Conservation (phyloP, 768 basidiomycete species). For the Lentinula raphanica region DNA sequence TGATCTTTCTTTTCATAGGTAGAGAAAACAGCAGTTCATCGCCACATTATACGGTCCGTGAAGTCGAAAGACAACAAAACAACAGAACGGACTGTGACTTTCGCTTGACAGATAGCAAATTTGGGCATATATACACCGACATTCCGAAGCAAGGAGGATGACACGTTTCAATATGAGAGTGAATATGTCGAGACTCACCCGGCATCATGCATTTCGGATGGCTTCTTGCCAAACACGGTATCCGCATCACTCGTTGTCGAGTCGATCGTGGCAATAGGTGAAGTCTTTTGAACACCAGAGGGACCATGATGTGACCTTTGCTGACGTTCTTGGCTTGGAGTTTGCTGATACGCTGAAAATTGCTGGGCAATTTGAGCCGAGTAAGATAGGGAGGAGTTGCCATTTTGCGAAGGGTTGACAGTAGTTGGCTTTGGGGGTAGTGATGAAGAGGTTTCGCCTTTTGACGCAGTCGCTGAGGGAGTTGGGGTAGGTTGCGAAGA, state of each 20-base stretch:
- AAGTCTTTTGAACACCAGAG: conserved; percentile 20
- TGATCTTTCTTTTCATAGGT: neutral
- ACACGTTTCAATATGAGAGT: neutral
- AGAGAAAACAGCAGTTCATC: conserved; percentile 18
- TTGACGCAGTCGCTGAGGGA: neutral
- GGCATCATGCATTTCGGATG: conserved; percentile 75
- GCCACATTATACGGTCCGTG: neutral
- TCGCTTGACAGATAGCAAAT: neutral
- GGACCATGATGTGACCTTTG: conserved; percentile 28
- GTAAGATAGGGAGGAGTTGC: conserved; percentile 23
- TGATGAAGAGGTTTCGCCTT: neutral
- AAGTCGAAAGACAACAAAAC: neutral
- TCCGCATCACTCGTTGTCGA: conserved; percentile 28
- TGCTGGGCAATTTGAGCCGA: conserved; percentile 64
- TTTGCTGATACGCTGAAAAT: conserved; percentile 60
- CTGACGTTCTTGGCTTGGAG: conserved; percentile 59
- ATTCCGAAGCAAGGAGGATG: neutral
- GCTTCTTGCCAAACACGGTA: conserved; percentile 52
- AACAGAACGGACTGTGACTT: neutral
- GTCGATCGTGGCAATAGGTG: conserved; percentile 17
- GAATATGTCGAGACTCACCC: conserved; percentile 55
- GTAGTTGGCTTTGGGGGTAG: conserved; percentile 6
- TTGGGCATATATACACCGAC: neutral
- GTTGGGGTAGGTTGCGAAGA: neutral
- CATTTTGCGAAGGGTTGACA: neutral